A percentile compares a stretch with the other conserved stretches of the same genome.
Evolutionary conservation across 495 filamentous ascomycete species (phyloP).

Genomic region (Lasiosphaeriaceae sp.): DNA sequence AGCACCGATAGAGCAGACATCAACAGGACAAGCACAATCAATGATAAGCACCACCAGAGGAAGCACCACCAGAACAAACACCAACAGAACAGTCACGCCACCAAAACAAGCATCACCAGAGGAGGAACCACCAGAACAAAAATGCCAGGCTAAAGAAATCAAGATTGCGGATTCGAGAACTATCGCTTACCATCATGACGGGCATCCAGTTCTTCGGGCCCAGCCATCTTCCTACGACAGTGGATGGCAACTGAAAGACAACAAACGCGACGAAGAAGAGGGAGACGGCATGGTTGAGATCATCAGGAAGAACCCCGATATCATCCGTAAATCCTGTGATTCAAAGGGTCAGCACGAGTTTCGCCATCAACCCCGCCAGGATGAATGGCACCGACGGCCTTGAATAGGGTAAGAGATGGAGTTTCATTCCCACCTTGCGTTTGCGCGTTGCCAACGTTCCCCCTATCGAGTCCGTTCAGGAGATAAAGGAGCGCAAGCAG

Average conservation of each 20-base stretch:
- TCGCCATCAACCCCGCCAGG: too few relatives aligned
- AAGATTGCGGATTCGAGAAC: too few relatives aligned
- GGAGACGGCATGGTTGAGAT: conserved; percentile 53
- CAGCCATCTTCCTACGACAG: conserved; percentile 49
- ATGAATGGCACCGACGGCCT: too few relatives aligned
- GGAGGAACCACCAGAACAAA: too few relatives aligned
- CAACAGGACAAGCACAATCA: too few relatives aligned
- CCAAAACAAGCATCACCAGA: too few relatives aligned
- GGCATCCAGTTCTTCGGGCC: conserved; percentile 54
- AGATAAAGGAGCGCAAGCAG: conserved; percentile 36
- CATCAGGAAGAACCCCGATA: conserved; percentile 30
- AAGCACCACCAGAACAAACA: too few relatives aligned
- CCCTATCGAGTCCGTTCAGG: conserved; percentile 37
- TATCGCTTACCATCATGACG: conserved; percentile 42
- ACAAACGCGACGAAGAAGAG: conserved; percentile 57
- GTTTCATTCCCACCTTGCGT: conserved; percentile 28
- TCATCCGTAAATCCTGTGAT: conserved; percentile 26
- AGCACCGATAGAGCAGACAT: too few relatives aligned
- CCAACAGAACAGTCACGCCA: too few relatives aligned
- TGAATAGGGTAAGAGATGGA: too few relatives aligned
- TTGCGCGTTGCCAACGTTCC: conserved; percentile 45
- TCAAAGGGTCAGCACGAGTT: neutral
- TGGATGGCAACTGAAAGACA: conserved; percentile 50
- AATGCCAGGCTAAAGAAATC: too few relatives aligned
- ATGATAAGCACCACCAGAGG: too few relatives aligned